A percentile compares a stretch with the other conserved stretches of the same genome.
Conservation (phyloP, 1,284 basidiomycete species). For the Hypsizygus ulmarius region DNA sequence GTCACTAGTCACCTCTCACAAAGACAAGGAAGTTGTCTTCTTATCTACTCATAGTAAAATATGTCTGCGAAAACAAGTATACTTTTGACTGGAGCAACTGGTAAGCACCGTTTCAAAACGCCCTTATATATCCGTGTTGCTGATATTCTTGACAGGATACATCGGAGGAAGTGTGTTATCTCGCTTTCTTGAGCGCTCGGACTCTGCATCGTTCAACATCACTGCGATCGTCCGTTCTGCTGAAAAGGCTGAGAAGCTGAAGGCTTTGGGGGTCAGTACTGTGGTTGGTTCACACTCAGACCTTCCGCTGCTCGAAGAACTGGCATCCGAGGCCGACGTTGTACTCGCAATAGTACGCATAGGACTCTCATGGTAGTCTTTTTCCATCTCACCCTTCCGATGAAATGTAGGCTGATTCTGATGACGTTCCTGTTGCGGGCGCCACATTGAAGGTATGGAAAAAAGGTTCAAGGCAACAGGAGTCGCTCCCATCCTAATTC, state of each 20-base stretch:
- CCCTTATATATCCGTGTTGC: no score
- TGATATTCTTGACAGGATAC: background rate
- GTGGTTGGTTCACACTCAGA: constrained; percentile 31
- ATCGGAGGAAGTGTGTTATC: constrained; percentile 2
- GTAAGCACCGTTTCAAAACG: no score
- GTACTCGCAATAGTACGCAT: constrained; percentile 1
- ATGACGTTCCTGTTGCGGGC: constrained; percentile 33
- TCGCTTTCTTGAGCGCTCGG: background rate
- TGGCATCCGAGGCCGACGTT: constrained; percentile 29
- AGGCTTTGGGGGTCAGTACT: constrained; percentile 25
- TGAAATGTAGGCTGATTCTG: constrained; percentile 36
- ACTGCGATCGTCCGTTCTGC: constrained; percentile 35
- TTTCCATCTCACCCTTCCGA: no score
- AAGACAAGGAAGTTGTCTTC: no score
- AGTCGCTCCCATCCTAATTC: constrained; percentile 38
- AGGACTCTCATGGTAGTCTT: no score
- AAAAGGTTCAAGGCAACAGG: constrained; percentile 33
- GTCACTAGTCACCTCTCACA: no score
- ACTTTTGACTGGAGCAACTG: background rate
- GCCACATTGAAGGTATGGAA: constrained; percentile 40
- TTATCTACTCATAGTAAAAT: no score
- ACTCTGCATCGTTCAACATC: constrained; percentile 26
- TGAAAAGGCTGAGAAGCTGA: constrained; percentile 23
- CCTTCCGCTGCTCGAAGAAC: constrained; percentile 23
- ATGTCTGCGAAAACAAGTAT: no score